phyloP scores from a whole-genome alignment of 2,329 filamentous ascomycete species.

The Penicillium sp. region DNA sequence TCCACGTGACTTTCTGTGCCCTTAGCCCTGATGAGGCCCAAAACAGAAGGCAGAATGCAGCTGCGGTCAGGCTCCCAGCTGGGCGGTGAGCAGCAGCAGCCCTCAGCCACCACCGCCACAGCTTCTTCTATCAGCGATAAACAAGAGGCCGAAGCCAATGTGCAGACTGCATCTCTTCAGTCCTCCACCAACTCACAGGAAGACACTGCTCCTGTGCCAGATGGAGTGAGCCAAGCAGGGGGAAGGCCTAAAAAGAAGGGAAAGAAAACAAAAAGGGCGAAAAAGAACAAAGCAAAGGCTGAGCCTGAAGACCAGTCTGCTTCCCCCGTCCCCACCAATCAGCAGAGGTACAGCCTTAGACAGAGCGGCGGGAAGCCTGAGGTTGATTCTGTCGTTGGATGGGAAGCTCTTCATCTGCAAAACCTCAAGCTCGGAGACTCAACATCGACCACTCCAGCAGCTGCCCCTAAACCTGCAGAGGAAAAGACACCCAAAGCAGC shows the following conservation, averaged over 20 bases:
- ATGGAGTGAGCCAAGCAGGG: background rate
- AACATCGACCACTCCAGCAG: background rate
- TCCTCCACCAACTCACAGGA: background rate
- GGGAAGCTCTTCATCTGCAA: slow-evolving; percentile 25
- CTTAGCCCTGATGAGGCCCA: slow-evolving; percentile 5
- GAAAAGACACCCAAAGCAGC: background rate
- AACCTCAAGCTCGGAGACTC: slow-evolving; percentile 13
- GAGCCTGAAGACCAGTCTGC: background rate
- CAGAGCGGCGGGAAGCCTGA: slow-evolving; percentile 23
- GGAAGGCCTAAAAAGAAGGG: background rate
- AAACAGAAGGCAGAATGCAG: slow-evolving; percentile 1
- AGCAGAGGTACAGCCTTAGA: slow-evolving; percentile 14
- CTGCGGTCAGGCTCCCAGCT: background rate
- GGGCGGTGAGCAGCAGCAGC: background rate
- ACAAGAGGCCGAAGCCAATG: background rate
- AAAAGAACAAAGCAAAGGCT: background rate
- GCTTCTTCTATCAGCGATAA: background rate
- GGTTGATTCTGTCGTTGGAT: slow-evolving; percentile 22
- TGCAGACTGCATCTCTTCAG: background rate
- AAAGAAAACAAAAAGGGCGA: background rate
- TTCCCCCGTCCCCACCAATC: slow-evolving; percentile 5
- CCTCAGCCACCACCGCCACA: slow-evolving; percentile 9
- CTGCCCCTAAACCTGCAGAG: background rate
- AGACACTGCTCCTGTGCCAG: background rate
- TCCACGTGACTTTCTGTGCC: slow-evolving; percentile 6